Evolutionary conservation across 2,329 filamentous ascomycete species (phyloP), one percentile per base, ranked within the genome.

Genomic region (Aspergillus sp.): DNA sequence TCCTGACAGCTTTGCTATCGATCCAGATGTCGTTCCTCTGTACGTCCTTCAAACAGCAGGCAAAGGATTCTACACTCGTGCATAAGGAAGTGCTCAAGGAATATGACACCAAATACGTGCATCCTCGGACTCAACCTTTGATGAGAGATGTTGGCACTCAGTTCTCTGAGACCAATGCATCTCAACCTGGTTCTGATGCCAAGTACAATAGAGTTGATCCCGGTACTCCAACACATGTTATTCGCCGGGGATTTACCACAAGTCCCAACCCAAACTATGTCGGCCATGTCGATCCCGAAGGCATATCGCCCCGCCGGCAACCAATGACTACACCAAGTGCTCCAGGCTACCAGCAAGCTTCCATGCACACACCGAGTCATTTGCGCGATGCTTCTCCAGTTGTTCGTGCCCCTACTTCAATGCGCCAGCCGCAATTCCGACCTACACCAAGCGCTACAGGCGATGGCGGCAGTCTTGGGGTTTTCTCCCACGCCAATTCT

Each of bases 51-150:
- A 77, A 80, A 4, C 90, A 91, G 62, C 90, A 97, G 64, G 81
- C 81, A 48, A 95, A 90, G 62, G 93, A 98, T 65, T 81, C 81
- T 2, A 77, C 83, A 2, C 77, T 96, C 37, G 86, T 98, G 46
- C 89, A 95, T 54, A 89, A 86, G 56, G 88, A 97, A 67, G 91
- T 97, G 5, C 77, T 97, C 68, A 85, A 90, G 62, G 93, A 98
- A 68, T 98, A 98, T 62, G 89, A 97, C 62, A 88, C 82, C 54
- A 98, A 98, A 70, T 96, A 86, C 60, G 93, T 98, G 1, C 89
- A 94, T 59, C 93, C 93, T 2, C 79, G 84, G 8, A 79, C 95
- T n/a, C 87, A 94, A 55, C 87, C 86, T 6, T 74, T 86, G 5
- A 87, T 94, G 52, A 74, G 83, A 52, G 80, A 86, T 58, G 89